Evolutionary conservation across 805 yeast species (phyloP).

Genomic region (Ogataea kodamae): DNA sequence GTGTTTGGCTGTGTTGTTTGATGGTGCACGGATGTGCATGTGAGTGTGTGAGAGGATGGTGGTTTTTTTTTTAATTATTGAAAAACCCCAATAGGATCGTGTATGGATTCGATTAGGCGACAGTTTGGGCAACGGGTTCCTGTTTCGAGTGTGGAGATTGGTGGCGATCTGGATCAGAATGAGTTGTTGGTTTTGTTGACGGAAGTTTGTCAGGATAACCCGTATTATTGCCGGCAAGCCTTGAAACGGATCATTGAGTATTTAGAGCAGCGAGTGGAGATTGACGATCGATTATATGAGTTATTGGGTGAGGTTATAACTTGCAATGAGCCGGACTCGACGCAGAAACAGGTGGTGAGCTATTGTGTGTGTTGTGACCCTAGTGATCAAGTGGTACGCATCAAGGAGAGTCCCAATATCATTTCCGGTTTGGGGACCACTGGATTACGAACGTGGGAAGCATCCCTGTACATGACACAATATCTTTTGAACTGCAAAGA

Average conservation of each 20-base stretch:
- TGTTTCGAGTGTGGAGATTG: conserved; percentile 13
- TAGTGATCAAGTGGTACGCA: conserved; percentile 25
- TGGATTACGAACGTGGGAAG: conserved; percentile 93
- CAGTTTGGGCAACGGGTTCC: conserved; percentile 33
- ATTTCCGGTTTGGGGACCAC: conserved; percentile 80
- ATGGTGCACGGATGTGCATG: too few species aligned
- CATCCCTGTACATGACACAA: conserved; percentile 64
- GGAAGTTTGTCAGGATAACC: conserved; percentile 37
- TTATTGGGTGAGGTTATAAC: conserved; percentile 35
- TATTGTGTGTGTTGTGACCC: conserved; percentile 30
- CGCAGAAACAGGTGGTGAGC: conserved; percentile 37
- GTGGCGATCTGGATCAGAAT: conserved; percentile 15
- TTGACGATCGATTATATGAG: conserved; percentile 44
- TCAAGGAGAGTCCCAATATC: conserved; percentile 59
- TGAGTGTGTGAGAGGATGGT: too few species aligned
- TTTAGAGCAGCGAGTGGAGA: conserved; percentile 32
- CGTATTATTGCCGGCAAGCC: conserved; percentile 48
- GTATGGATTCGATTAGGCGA: conserved; percentile 9
- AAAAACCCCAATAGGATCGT: too few species aligned
- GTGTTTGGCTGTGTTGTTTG: conserved; percentile 61
- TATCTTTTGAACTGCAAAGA: conserved; percentile 35
- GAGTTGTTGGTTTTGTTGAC: conserved; percentile 21
- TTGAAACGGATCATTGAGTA: conserved; percentile 39
- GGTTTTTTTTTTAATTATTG: too few species aligned
- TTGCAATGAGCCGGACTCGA: conserved; percentile 34